Evolutionary conservation across 2,329 filamentous ascomycete genomes (phyloP).

Genomic region (Beauveria scarabaeidicola): DNA sequence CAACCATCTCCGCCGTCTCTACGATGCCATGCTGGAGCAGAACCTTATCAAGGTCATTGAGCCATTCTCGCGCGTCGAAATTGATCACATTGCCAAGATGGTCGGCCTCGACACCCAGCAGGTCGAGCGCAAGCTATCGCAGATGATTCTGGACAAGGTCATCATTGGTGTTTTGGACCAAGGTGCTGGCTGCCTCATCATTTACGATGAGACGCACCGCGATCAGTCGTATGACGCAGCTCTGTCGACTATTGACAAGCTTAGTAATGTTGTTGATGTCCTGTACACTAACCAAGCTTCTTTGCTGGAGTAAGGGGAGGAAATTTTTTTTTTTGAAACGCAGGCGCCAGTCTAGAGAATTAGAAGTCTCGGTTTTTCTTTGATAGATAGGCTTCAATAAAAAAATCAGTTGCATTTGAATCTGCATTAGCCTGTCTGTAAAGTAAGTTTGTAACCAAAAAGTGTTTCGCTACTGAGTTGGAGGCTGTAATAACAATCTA

Average conservation of each 20-base stretch:
- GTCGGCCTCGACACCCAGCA: constrained; percentile 92
- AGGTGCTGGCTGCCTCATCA: constrained; percentile 92
- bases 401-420: neutral
- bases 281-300: constrained; percentile 97
- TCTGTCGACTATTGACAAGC: constrained; percentile 88
- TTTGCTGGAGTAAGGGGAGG: constrained; percentile 61
- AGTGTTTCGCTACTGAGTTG: too few relatives aligned
- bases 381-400: neutral
- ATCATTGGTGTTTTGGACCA: constrained; percentile 97
- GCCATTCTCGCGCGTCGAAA: constrained; percentile 94
- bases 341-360: neutral
- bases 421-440: neutral
- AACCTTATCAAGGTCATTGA: constrained; percentile 99
- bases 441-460: too few relatives aligned
- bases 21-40: constrained; percentile 98
- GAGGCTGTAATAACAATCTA: neutral
- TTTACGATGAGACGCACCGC: constrained; percentile 89
- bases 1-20: constrained; percentile 88
- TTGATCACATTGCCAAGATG: constrained; percentile 94
- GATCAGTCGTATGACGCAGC: constrained; percentile 94
- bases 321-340: neutral
- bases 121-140: constrained; percentile 94
- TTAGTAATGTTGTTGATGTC: constrained; percentile 94
- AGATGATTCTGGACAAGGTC: constrained; percentile 99
- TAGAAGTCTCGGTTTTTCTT: neutral